These are phyloP conservation scores for Ciborinia camelliae DNA, from an alignment of 2,329 filamentous ascomycete genomes.

Conservation along the genomic window DNA sequence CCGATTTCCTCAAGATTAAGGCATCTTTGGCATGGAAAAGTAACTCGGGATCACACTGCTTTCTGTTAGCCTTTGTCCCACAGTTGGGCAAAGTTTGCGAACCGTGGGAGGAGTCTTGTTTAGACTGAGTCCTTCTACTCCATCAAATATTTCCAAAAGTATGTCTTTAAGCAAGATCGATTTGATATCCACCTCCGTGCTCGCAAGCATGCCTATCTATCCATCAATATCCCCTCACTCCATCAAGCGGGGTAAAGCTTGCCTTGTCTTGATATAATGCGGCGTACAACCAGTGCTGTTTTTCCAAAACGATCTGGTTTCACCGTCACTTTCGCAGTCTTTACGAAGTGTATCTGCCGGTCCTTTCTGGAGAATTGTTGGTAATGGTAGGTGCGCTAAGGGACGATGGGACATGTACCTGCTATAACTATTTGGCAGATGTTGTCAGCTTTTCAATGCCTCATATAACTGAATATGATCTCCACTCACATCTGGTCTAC, in stretches of 20 bases:
- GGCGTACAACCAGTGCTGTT: constrained; percentile 11
- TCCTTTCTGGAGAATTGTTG: constrained; percentile 7
- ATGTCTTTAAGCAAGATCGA: neutral
- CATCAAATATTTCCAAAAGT: constrained; percentile 10
- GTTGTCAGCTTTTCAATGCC: neutral
- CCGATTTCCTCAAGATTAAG: neutral
- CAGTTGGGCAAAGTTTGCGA: neutral
- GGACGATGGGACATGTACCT: neutral
- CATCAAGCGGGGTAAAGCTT: neutral
- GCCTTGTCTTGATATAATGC: constrained; percentile 13
- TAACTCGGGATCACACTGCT: neutral
- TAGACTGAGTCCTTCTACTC: constrained; percentile 4
- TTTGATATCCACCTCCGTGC: constrained; percentile 12
- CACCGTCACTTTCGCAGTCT: constrained; percentile 2
- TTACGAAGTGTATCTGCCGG: constrained; percentile 9
- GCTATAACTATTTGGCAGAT: constrained; percentile 7
- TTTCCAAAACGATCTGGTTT: constrained; percentile 16
- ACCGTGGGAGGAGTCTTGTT: constrained; percentile 11
- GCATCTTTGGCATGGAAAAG: constrained; percentile 5
- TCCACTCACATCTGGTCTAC: constrained; percentile 14
- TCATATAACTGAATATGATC: neutral
- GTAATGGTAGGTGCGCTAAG: neutral
- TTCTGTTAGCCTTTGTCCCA: neutral
- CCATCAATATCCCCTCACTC: neutral
- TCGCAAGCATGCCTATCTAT: constrained; percentile 3